phyloP scores from a whole-genome alignment of 345 rosid species.

The Anastatica hierochuntica region DNA sequence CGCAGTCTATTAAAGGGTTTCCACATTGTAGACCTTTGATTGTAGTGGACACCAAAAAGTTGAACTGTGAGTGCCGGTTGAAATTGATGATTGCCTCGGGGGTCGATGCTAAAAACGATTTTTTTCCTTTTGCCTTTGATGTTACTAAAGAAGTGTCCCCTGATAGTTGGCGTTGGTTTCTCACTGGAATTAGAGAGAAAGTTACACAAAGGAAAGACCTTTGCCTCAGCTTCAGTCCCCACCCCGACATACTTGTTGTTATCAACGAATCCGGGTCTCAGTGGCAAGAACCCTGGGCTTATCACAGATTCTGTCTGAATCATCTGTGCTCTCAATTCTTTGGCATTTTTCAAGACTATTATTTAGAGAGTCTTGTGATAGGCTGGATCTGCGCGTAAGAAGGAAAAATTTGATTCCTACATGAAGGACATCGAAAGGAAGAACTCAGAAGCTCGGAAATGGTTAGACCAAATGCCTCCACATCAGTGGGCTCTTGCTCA shows the following conservation, averaged over 20 bases:
- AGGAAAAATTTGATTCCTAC: neutral
- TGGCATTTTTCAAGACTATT: neutral
- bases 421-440: neutral
- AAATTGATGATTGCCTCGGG: conserved; percentile 2
- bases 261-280: neutral
- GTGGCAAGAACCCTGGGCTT: conserved; percentile 13
- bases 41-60: neutral
- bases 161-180: conserved; percentile 12
- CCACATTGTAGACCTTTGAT: conserved; percentile 8
- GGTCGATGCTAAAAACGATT: neutral
- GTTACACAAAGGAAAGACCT: conserved; percentile 8
- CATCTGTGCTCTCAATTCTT: neutral
- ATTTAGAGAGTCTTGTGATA: neutral
- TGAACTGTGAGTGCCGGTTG: neutral
- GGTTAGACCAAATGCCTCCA: neutral
- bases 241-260: conserved; percentile 4
- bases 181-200: neutral
- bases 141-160: neutral
- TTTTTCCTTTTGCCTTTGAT: neutral
- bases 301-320: neutral
- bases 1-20: conserved; percentile 8
- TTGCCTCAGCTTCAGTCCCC: conserved; percentile 7
- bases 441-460: conserved; percentile 1
- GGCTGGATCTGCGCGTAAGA: neutral
- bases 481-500: conserved; percentile 9